Base-by-base conservation (phyloP, 2,329 filamentous ascomycete species). In the Diplodia mutila region DNA sequence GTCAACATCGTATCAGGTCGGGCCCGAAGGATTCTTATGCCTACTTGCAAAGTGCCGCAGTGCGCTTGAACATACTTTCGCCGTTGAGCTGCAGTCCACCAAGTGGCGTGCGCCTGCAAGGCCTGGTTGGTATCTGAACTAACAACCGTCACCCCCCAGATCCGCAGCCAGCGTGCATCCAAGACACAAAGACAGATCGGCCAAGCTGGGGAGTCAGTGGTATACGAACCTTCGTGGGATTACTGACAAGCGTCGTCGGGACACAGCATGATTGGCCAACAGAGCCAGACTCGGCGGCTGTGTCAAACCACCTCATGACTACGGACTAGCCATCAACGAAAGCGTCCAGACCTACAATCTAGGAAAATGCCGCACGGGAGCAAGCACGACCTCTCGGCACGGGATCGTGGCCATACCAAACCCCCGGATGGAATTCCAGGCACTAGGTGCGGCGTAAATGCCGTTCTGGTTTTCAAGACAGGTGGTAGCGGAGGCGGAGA, bases 361-460 rank as follows among this genome's bases (percentile, higher is more conserved):
- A 42, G 16, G 5, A 49, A 42, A 46, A 34, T 49, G 16, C 23
- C 39, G 39, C 57, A 27, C 25, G 16, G 23, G 21, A 42, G 23
- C 54, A 21, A 9, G 23, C 5, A 25, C 59, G 29, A 63, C 59
- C 59, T 46, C 59, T 46, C 59, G 46, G 46, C 59, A 63, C 51
- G 46, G 25, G 12, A 8, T 39, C 59, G 12, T 51, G 55, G n/a
- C 42, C 25, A 8, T 42, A 48, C 39, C 57, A 49, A 29, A 21
- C 11, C 21, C 4, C 37, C 42, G 54, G 54, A 27, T 61, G 42
- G 39, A 29, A 27, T 32, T 21, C 37, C 25, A 61, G 57, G 39
- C 57, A 61, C 23, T 32, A 27, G n/a, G n/a, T 11, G 5, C 57
- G 57, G 57, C 21, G 23, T 34, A 34, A 61, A 61, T 49, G 57